Percentiles rank a stretch among this genome's conserved stretches.
phyloP scores from a whole-genome alignment of 345 rosid genomes.

The Citrus sinensis region DVS_A1.0 CM039163.1:884001-884500 shows the following conservation, averaged over 20 bases:
- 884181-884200: constrained; percentile 90
- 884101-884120: constrained; percentile 88
- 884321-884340: neutral
- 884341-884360: neutral
- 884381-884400: neutral
- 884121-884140: constrained; percentile 74
- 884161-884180: constrained; percentile 59
- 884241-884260: constrained; percentile 91
- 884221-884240: constrained; percentile 85
- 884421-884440: neutral
- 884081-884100: constrained; percentile 82
- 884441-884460: neutral
- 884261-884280: constrained; percentile 82
- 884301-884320: constrained; percentile 7
- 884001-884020: constrained; percentile 61
- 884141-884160: constrained; percentile 77
- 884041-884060: constrained; percentile 73
- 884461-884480: constrained; percentile 46
- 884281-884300: constrained; percentile 45
- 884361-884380: neutral
- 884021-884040: constrained; percentile 51
- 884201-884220: constrained; percentile 95
- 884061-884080: constrained; percentile 60
- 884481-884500: constrained; percentile 89
- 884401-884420: neutral